Base-by-base conservation (phyloP, 1,284 basidiomycete genomes). In the Vanrija sp. region DNA sequence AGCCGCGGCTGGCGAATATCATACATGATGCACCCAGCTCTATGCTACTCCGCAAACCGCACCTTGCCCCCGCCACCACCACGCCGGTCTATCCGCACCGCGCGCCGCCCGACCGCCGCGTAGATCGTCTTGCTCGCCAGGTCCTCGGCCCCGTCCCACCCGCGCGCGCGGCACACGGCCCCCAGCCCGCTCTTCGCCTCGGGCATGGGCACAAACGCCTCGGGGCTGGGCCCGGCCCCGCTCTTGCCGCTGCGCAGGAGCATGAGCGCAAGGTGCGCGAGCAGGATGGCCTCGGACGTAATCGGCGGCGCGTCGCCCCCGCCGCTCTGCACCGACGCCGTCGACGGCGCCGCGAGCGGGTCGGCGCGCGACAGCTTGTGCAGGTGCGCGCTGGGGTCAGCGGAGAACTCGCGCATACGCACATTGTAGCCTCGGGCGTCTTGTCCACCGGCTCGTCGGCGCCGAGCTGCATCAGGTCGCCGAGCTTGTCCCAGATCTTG, bases 21-120 rank as follows among this genome's bases (percentile, higher is more conserved):
- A 12, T 31, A 31, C 31, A 31, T 31, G 31, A 31, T 31, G 31
- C 31, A 14, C 31, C 15, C 31, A 4, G 9, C 12, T 2, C 31
- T 2, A 31, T 4, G 12, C 31, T 31, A 31, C 31, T 31, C 38
- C 35, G 62, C 57, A 55, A 73, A 69, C 45, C 50, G 61, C n/a
- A 73, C 49, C 44, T 50, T 63, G 1, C 66, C 64, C 6, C 59
- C 57, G 2, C 57, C 64, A 14, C 64, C 63, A 6, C 57, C 63
- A 19, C 63, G 58, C n/a, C 69, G 53, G 57, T 72, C 71, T 46
- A 75, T 70, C 52, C 51, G 64, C 16, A 64, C 47, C 12, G 58
- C 50, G 54, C 63, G 61, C 51, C 67, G 68, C 6, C 65, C 72
- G 1, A 73, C 67, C 18, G 60, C 65, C 18, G 54, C 57, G 53